Percentiles rank a stretch among this genome's conserved stretches.
These are phyloP conservation scores for Coemansia sp. DNA, from an alignment of 192 early-diverging fungal species.

Conservation along the genomic window DNA sequence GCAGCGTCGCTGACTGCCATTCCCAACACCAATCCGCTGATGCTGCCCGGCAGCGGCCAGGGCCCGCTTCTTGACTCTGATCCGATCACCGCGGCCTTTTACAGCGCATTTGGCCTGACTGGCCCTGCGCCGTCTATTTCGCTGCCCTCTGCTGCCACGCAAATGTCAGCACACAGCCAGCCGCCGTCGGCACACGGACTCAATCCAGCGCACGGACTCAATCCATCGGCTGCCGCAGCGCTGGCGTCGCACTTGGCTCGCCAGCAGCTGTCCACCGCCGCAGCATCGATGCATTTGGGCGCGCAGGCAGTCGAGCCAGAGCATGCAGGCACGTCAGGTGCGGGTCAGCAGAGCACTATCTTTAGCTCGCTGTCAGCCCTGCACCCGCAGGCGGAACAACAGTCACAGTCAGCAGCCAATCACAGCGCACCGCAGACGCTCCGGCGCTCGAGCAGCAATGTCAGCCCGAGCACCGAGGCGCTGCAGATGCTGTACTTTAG, in stretches of 20 bases:
- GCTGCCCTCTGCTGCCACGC: not conserved
- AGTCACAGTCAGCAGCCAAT: constrained; percentile 6
- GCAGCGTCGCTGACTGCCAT: constrained; percentile 25
- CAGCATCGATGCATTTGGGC: constrained; percentile 8
- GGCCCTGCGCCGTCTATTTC: constrained; percentile 8
- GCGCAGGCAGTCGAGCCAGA: too few species aligned
- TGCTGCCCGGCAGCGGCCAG: constrained; percentile 51
- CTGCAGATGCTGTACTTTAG: constrained; percentile 54
- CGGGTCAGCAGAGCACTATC: not conserved
- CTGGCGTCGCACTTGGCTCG: constrained; percentile 37
- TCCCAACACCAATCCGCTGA: constrained; percentile 50
- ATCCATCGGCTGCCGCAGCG: constrained; percentile 24
- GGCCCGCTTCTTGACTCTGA: constrained; percentile 37
- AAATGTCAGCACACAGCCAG: constrained; percentile 2
- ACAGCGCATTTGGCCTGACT: constrained; percentile 44
- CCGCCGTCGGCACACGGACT: constrained; percentile 1
- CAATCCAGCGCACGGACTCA: constrained; percentile 11
- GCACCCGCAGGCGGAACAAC: constrained; percentile 5
- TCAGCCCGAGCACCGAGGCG: constrained; percentile 19
- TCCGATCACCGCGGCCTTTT: constrained; percentile 48
- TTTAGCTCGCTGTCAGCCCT: constrained; percentile 1
- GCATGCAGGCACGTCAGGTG: not conserved
- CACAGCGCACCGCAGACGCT: constrained; percentile 8
- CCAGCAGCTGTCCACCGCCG: constrained; percentile 27
- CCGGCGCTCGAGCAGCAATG: constrained; percentile 1